A percentile compares a stretch with the other conserved stretches of the same genome.
Evolutionary conservation across 192 early-diverging fungal genomes (phyloP).

Genomic region (Backusella parvicylindrica): DNA sequence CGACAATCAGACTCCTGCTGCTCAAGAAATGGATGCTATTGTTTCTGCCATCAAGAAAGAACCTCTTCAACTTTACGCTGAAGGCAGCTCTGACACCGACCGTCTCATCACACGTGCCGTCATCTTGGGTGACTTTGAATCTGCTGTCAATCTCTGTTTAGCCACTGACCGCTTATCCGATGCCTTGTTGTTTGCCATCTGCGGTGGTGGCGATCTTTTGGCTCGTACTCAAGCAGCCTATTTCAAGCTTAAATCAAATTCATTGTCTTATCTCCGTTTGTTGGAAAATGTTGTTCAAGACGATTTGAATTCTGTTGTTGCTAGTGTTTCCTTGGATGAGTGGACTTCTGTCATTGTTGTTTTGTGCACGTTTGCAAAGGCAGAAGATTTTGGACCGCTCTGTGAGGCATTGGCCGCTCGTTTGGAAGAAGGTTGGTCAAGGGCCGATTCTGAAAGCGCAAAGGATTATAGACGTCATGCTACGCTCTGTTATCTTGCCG

Average conservation of each 20-base stretch:
- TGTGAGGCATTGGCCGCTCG: slow-evolving; percentile 67
- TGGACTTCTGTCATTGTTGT: slow-evolving; percentile 94
- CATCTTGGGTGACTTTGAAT: slow-evolving; percentile 90
- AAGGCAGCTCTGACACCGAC: slow-evolving; percentile 69
- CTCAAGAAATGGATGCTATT: background rate
- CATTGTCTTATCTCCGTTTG: slow-evolving; percentile 79
- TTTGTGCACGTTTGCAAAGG: slow-evolving; percentile 88
- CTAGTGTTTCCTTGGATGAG: slow-evolving; percentile 68
- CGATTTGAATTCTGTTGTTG: slow-evolving; percentile 80
- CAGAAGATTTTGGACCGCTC: slow-evolving; percentile 76
- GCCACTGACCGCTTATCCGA: slow-evolving; percentile 71
- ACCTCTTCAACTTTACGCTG: slow-evolving; percentile 51
- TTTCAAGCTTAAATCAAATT: slow-evolving; percentile 68
- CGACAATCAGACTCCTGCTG: background rate
- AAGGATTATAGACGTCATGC: slow-evolving; percentile 52
- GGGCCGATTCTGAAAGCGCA: background rate
- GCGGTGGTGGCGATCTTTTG: slow-evolving; percentile 62
- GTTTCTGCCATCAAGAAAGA: slow-evolving; percentile 6
- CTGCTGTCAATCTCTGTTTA: slow-evolving; percentile 86
- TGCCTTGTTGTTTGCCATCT: slow-evolving; percentile 72
- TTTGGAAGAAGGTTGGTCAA: slow-evolving; percentile 45
- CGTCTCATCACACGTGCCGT: slow-evolving; percentile 80
- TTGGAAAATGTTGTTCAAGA: slow-evolving; percentile 78
- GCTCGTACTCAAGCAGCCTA: slow-evolving; percentile 51
- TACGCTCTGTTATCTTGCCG: slow-evolving; percentile 78